Evolutionary conservation across 2,329 filamentous ascomycete genomes (phyloP), one percentile per base, ranked within the genome.

Genomic region (Fusarium sp.): DNA sequence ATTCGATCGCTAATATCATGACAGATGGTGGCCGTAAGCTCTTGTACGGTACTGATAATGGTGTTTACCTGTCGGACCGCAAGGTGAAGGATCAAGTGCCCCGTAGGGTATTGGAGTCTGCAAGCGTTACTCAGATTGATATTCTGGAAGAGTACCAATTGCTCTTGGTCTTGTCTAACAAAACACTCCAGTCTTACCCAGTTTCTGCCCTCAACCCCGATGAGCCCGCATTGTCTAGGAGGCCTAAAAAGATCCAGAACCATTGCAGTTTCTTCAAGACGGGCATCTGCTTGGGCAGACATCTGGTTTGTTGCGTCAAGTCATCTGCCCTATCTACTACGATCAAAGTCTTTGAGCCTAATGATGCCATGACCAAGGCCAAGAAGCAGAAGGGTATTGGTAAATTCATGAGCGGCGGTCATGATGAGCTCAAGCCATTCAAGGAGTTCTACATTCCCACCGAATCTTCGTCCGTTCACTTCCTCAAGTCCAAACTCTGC

Each of bases 371-470:
- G 88, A 92, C 93, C 62, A 96, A 95, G 85, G 94, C 94, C 66
- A 97, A 96, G 86, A 98, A 97, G 86, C 97, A 98, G 81, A 96
- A 95, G 79, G 96, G 96, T 24, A 92, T 99, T 69, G 92, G 94
- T 75, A 98, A 97, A 85, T 97, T 99, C 91, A 96, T 99, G 84
- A 94, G 94, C 70, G 92, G 87, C 58, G 94, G 95, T 14, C 95
- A 98, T 81, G 96, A 99, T 82, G 94, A 98, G 77, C 89, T 99
- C 73, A 97, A 97, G 84, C 94, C 96, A 18, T 98, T 97, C 88
- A 98, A 98, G 88, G 96, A 99, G 86, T 98, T 98, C 80, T 99
- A 99, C 84, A 98, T 99, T 70, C 96, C 96, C 1, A 96, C 95
- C 12, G 96, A 99, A 85, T 97, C 96, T n/a, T 96, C 94, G 9